These are phyloP conservation scores for Mycena amicta DNA, from an alignment of 768 basidiomycete genomes.

Conservation along the genomic window DNA sequence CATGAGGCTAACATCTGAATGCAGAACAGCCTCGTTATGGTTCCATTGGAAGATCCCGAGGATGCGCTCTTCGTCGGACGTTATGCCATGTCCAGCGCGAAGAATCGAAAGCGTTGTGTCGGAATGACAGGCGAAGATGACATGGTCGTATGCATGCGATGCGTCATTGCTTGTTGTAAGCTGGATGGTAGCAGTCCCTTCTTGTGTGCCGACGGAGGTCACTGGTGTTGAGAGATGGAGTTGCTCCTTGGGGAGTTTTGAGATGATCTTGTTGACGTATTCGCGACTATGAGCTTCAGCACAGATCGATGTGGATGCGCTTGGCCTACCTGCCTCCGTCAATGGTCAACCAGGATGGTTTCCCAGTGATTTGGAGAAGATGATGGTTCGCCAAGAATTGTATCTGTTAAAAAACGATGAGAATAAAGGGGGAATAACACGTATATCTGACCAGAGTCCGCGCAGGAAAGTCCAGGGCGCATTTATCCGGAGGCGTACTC, in stretches of 20 bases:
- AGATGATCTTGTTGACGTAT: constrained; percentile 69
- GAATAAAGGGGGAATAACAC: not conserved
- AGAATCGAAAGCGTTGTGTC: constrained; percentile 60
- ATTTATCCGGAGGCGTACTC: constrained; percentile 75
- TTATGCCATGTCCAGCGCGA: constrained; percentile 50
- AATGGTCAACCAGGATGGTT: constrained; percentile 74
- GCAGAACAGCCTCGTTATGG: constrained; percentile 66
- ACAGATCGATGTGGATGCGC: not conserved
- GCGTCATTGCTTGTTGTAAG: constrained; percentile 52
- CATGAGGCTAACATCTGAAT: constrained; percentile 68
- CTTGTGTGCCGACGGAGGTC: constrained; percentile 37
- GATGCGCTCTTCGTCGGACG: constrained; percentile 54
- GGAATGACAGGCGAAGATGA: constrained; percentile 76
- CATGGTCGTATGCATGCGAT: constrained; percentile 59
- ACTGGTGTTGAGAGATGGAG: constrained; percentile 66
- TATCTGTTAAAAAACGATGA: constrained; percentile 37
- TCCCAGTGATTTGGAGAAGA: constrained; percentile 69
- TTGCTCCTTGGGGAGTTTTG: constrained; percentile 50
- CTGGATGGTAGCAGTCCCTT: constrained; percentile 34
- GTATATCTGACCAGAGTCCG: constrained; percentile 52
- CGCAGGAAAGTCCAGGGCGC: constrained; percentile 71
- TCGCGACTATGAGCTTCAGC: constrained; percentile 53
- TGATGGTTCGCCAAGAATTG: constrained; percentile 78
- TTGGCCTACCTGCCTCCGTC: constrained; percentile 64
- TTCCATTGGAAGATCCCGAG: constrained; percentile 67